These are phyloP conservation scores for Lasiodiplodia citricola DNA, from an alignment of 2,329 filamentous ascomycete species.

Conservation along the genomic window DNA sequence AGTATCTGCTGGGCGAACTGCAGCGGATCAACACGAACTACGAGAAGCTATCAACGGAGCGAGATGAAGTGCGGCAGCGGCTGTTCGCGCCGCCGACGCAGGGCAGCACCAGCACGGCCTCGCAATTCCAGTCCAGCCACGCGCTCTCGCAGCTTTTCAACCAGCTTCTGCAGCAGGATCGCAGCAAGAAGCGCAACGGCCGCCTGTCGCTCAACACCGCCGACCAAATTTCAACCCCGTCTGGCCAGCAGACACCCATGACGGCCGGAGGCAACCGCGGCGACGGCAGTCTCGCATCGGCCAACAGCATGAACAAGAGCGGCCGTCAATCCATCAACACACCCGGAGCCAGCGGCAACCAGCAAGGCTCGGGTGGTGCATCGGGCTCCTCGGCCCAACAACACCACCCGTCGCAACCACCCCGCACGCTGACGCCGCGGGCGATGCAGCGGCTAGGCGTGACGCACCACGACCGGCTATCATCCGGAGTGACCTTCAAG, in stretches of 20 bases:
- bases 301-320: slow-evolving; percentile 29
- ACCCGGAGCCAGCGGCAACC: slow-evolving; percentile 32
- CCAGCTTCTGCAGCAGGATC: slow-evolving; percentile 81
- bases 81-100: slow-evolving; percentile 79
- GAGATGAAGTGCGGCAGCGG: slow-evolving; percentile 82
- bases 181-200: slow-evolving; percentile 79
- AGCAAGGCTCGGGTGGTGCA: slow-evolving; percentile 52
- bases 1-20: slow-evolving; percentile 85
- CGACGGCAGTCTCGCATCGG: slow-evolving; percentile 45
- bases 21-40: slow-evolving; percentile 89
- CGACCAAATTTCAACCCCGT: slow-evolving; percentile 44
- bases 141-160: slow-evolving; percentile 81
- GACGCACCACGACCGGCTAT: slow-evolving; percentile 81
- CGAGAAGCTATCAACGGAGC: slow-evolving; percentile 84
- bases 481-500: slow-evolving; percentile 86
- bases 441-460: slow-evolving; percentile 83
- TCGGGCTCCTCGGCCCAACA: slow-evolving; percentile 35
- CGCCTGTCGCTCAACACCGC: slow-evolving; percentile 45
- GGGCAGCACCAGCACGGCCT: slow-evolving; percentile 51
- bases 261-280: slow-evolving; percentile 37
- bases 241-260: slow-evolving; percentile 32
- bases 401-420: slow-evolving; percentile 45
- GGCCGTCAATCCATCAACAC: slow-evolving; percentile 33
- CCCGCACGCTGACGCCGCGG: slow-evolving; percentile 50
- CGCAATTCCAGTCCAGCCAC: slow-evolving; percentile 75